Evolutionary conservation across 371 early-diverging fungal genomes (phyloP), one percentile per base, ranked within the genome.

Genomic region (Dinochytrium kinnereticum): DNA sequence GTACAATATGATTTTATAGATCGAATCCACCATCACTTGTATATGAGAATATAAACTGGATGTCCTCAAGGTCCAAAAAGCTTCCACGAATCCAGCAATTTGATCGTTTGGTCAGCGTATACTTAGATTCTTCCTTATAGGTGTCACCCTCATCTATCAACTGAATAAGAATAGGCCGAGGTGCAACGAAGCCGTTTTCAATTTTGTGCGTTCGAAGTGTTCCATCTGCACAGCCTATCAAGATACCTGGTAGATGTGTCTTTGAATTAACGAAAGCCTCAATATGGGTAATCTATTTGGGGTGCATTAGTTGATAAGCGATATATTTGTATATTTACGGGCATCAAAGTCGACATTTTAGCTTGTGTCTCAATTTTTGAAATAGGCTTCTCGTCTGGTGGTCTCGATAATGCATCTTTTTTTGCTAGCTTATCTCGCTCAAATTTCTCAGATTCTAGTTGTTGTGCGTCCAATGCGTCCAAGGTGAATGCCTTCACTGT

Each of bases 261-360:
- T 64, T 64, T 64, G 26, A 36, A 33, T 33, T 34, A 33, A 64
- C 64, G 24, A 64, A 64, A 5, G 64, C 64, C 10, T 64, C 64
- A 7, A 64, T 33, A 37, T 64, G 36, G 26, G 30, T 64, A 64
- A 64, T 64, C 64, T 64, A 31, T 13, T n/a, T n/a, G n/a, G n/a
- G n/a, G n/a, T n/a, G n/a, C n/a, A n/a, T n/a, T n/a, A n/a, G n/a
- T n/a, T n/a, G n/a, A n/a, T n/a, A n/a, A n/a, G n/a, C n/a, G n/a
- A n/a, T n/a, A n/a, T n/a, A n/a, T n/a, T n/a, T n/a, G n/a, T n/a
- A n/a, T n/a, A n/a, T n/a, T n/a, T n/a, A n/a, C n/a, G n/a, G n/a
- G n/a, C n/a, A n/a, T n/a, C n/a, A n/a, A n/a, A n/a, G n/a, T n/a
- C n/a, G n/a, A n/a, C n/a, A n/a, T n/a, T n/a, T n/a, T n/a, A n/a